A percentile compares a stretch with the other conserved stretches of the same genome.
These are phyloP conservation scores for Picochlorum sp. DNA, from an alignment of 139 green algal genomes.

Conservation along the genomic window DNA sequence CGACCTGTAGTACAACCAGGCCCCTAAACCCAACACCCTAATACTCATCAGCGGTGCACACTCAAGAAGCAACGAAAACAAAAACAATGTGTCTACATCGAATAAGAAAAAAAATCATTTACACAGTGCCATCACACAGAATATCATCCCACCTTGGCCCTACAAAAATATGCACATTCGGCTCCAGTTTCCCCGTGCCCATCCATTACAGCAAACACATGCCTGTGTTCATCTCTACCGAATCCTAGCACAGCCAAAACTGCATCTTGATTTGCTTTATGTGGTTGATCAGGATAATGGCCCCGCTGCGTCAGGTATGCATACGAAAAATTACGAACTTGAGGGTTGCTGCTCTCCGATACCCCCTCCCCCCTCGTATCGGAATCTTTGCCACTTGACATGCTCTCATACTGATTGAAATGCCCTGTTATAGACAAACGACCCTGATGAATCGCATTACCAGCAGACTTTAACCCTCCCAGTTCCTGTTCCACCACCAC, in stretches of 20 bases:
- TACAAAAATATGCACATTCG: constrained; percentile 60
- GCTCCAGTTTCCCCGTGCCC: constrained; percentile 68
- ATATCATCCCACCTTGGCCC: too few relatives aligned
- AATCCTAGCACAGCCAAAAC: constrained; percentile 54
- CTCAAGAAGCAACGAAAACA: too few relatives aligned
- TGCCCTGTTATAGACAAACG: neutral
- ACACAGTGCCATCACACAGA: constrained; percentile 10
- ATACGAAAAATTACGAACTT: too few relatives aligned
- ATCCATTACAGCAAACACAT: constrained; percentile 77
- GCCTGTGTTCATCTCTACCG: constrained; percentile 27
- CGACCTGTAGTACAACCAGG: too few relatives aligned
- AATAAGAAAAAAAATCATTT: neutral
- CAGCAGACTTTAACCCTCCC: too few relatives aligned
- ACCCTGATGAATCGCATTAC: neutral
- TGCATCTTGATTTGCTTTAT: constrained; percentile 87
- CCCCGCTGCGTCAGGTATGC: constrained; percentile 73
- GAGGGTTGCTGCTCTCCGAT: too few relatives aligned
- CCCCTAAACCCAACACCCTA: too few relatives aligned
- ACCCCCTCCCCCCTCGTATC: neutral
- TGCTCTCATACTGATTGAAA: neutral
- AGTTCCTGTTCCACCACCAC: too few relatives aligned
- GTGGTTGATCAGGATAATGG: constrained; percentile 75
- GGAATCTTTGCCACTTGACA: neutral
- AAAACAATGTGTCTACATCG: too few relatives aligned
- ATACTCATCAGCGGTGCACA: too few relatives aligned